Base-by-base conservation (phyloP, 192 early-diverging fungal genomes). In the Coemansia sp. region DNA sequence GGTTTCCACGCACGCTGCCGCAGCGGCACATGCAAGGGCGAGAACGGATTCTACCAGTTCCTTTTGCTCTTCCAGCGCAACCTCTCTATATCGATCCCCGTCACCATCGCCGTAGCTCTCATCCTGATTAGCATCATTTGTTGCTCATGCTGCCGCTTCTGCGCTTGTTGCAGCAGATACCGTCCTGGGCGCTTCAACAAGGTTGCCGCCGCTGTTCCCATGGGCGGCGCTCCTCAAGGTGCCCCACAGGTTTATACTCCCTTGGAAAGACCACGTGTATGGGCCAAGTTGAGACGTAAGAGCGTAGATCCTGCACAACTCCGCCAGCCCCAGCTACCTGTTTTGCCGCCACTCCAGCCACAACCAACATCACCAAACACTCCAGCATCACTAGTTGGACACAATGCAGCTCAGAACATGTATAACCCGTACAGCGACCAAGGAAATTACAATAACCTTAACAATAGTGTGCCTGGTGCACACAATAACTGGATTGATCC, bases 1-100 rank as follows among this genome's bases (percentile, higher is more conserved):
- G 87, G 85, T 19, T 69, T 77, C 56, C 72, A 79, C 34, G 67
- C 78, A 11, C 64, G 64, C 20, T 79, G 78, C 43, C 54, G 55
- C 3, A 70, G 66, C 30, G 86, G 88, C 29, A 63, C 42, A 13
- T 90, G 88, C 61, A 73, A 75, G 35, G 64, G 67, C 6, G 88
- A 87, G 0, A 76, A 58, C 49, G 64, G 50, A 9, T 76, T 79
- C 36, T 79, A 76, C 55, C 60, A 75, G 42, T 79, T 79, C 59
- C 35, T 72, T 42, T 58, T 76, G 43, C 42, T 79, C 39, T 79
- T 68, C 55, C 78, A 72, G 48, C 62, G 64, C 53, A 79, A 79
- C 56, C 52, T 79, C 35, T 64, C 67, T 15, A 57, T 79, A 35
- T 69, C 78, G 6, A 54, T 79, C 27, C 78, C 78, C 8, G 68